Percentiles rank a stretch among this genome's conserved stretches.
Conservation (phyloP, 2,329 filamentous ascomycete species). For the Hypoxylon sp. region DNA sequence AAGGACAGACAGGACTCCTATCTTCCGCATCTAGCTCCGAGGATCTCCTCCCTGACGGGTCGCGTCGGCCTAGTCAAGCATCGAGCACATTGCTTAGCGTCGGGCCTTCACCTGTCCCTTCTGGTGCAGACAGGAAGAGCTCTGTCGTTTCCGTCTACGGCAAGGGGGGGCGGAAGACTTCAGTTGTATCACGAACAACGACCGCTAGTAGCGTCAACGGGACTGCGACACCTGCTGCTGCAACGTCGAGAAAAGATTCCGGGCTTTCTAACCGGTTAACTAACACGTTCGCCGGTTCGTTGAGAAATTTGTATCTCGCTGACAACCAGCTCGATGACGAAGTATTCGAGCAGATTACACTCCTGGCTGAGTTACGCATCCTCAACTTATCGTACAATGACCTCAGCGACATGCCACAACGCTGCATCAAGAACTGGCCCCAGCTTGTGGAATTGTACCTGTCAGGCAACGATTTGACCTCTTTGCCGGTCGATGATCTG, state of each 20-base stretch:
- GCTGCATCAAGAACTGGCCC: slow-evolving; percentile 89
- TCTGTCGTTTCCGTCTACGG: slow-evolving; percentile 86
- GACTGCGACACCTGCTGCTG: slow-evolving; percentile 65
- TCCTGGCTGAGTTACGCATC: slow-evolving; percentile 85
- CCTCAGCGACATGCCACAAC: slow-evolving; percentile 89
- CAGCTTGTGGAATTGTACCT: slow-evolving; percentile 92
- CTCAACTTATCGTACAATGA: slow-evolving; percentile 97
- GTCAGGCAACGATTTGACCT: slow-evolving; percentile 93
- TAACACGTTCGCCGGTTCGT: slow-evolving; percentile 88
- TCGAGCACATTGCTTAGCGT: slow-evolving; percentile 82
- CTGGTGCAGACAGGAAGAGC: slow-evolving; percentile 76
- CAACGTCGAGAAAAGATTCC: slow-evolving; percentile 83
- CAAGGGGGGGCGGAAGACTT: slow-evolving; percentile 85
- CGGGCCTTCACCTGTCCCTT: slow-evolving; percentile 76
- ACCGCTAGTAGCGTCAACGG: slow-evolving; percentile 59
- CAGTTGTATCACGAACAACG: slow-evolving; percentile 76
- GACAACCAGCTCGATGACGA: slow-evolving; percentile 96
- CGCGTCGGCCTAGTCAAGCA: slow-evolving; percentile 84
- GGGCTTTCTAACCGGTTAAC: slow-evolving; percentile 82
- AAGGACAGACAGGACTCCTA: slow-evolving; percentile 62
- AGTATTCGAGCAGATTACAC: slow-evolving; percentile 89
- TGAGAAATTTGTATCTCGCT: slow-evolving; percentile 87
- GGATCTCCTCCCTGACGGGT: slow-evolving; percentile 71
- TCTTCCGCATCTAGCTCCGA: slow-evolving; percentile 79
- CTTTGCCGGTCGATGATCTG: slow-evolving; percentile 90